Evolutionary conservation across 257 asterid genomes (phyloP).

Genomic region (Gynochthodes officinalis): DNA sequence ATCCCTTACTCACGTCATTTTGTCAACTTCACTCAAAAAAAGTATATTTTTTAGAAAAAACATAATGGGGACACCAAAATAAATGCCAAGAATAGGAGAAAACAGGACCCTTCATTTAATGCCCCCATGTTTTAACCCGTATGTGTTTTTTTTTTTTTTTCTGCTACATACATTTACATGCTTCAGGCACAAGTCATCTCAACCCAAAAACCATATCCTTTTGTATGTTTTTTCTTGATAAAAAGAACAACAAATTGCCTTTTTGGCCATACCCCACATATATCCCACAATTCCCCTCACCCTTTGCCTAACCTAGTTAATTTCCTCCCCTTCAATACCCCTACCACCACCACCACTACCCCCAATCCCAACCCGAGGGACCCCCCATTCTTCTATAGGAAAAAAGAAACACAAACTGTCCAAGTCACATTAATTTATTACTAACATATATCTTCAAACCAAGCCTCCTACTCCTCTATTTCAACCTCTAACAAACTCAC

Average conservation of each 20-base stretch:
- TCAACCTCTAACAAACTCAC: neutral
- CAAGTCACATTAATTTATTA: slow-evolving; percentile 14
- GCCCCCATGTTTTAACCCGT: slow-evolving; percentile 31
- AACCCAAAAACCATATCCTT: slow-evolving; percentile 2
- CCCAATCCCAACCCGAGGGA: neutral
- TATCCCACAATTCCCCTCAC: neutral
- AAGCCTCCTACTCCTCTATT: neutral
- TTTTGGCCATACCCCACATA: neutral
- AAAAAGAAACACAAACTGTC: neutral
- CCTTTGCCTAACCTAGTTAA: neutral
- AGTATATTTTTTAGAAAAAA: too few relatives aligned
- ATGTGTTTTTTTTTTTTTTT: slow-evolving; percentile 8
- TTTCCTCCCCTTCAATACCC: neutral
- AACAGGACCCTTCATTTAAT: slow-evolving; percentile 29
- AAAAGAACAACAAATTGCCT: neutral
- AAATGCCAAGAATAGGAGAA: neutral
- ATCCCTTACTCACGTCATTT: neutral
- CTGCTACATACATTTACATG: slow-evolving; percentile 30
- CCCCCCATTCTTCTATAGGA: neutral
- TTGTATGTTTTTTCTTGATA: slow-evolving; percentile 1
- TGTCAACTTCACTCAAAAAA: too few relatives aligned
- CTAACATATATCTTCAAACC: neutral
- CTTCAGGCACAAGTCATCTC: slow-evolving; percentile 63
- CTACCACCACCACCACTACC: neutral
- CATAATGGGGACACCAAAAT: neutral